Conservation (phyloP, 164 flowering plant species). For the Euptelea pleiosperma region DNA sequence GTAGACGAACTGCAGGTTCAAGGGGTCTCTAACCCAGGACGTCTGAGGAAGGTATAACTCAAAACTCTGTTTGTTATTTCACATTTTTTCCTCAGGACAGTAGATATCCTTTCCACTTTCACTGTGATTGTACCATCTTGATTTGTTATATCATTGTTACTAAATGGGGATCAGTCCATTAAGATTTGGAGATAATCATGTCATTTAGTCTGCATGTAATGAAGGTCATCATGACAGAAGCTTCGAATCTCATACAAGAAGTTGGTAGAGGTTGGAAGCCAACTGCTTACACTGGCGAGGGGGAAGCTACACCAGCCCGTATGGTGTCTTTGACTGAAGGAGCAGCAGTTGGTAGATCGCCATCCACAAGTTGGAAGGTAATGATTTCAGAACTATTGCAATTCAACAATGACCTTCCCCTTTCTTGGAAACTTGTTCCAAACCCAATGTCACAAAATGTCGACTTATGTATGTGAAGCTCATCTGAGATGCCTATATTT, state of each 20-base stretch:
- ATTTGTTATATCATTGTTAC: too few relatives aligned
- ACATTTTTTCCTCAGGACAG: neutral
- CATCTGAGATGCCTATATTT: too few relatives aligned
- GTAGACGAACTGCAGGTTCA: slow-evolving; percentile 84
- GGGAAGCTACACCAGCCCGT: slow-evolving; percentile 29
- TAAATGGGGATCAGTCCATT: neutral
- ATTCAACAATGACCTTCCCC: neutral
- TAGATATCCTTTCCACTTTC: too few relatives aligned
- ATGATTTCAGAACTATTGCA: neutral
- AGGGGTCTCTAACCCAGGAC: slow-evolving; percentile 64
- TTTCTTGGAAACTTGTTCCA: neutral
- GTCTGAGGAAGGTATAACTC: slow-evolving; percentile 62
- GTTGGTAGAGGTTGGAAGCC: slow-evolving; percentile 40
- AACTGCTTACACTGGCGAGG: slow-evolving; percentile 28
- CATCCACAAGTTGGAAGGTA: slow-evolving; percentile 64
- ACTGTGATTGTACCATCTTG: neutral
- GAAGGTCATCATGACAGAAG: slow-evolving; percentile 69
- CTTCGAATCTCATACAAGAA: slow-evolving; percentile 51
- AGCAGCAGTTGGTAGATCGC: slow-evolving; percentile 40
- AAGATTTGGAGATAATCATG: neutral
- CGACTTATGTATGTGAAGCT: too few relatives aligned
- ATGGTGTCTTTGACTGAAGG: slow-evolving; percentile 45
- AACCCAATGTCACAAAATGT: neutral
- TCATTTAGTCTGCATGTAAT: slow-evolving; percentile 5
- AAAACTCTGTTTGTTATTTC: neutral